Conservation (phyloP, 2,329 filamentous ascomycete genomes). For the Sodiomyces alkalinus region DNA sequence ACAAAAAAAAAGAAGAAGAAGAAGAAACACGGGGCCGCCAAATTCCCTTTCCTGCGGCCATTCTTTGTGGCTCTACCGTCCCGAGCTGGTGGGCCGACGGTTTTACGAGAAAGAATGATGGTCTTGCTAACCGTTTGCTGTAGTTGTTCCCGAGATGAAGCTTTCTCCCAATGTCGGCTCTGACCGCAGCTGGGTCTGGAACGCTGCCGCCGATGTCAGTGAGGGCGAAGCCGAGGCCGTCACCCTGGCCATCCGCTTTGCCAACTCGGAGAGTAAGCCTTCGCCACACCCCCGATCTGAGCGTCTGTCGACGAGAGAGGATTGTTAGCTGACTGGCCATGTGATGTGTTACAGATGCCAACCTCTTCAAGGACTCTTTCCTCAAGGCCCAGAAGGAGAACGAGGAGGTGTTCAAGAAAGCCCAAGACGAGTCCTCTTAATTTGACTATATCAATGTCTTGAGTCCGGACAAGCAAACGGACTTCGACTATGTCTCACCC, state of each 20-base stretch:
- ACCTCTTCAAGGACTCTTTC: conserved; percentile 94
- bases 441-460: not conserved
- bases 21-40: too few species aligned
- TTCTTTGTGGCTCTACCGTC: not conserved
- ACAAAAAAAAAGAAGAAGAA: too few species aligned
- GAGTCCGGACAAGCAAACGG: not conserved
- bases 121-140: conserved; percentile 10
- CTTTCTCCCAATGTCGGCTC: conserved; percentile 94
- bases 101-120: too few species aligned
- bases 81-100: not conserved
- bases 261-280: conserved; percentile 84
- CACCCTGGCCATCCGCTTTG: conserved; percentile 93
- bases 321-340: too few species aligned
- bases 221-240: conserved; percentile 95
- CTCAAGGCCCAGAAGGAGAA: conserved; percentile 95
- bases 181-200: conserved; percentile 99
- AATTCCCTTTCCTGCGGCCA: too few species aligned
- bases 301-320: too few species aligned
- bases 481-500: too few species aligned
- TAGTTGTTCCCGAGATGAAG: conserved; percentile 97
- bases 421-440: conserved; percentile 11
- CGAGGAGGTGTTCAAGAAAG: conserved; percentile 62
- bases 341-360: conserved; percentile 71
- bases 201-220: conserved; percentile 90
- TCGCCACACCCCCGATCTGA: conserved; percentile 1